Base-by-base conservation (phyloP, 441 rosid genomes). In the Corymbia calophylla region DNA sequence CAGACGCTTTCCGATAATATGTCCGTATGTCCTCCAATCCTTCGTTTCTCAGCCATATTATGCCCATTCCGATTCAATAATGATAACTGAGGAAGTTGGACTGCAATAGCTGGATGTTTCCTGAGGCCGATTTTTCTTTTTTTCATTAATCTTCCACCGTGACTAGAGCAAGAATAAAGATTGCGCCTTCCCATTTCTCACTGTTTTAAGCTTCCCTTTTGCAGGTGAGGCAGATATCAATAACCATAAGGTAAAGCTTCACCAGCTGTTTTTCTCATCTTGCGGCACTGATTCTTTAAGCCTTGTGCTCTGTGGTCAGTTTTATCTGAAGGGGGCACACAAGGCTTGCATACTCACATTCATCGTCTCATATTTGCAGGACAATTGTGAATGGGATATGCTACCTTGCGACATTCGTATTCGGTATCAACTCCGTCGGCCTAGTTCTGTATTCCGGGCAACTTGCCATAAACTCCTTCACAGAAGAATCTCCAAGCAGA, bases 331-430 rank as follows among this genome's bases (percentile, higher is more conserved):
- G 56, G 88, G 88, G 49, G 77, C 80, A 88, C 87, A 90, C 60
- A 49, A 73, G 89, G 47, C 48, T 88, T 55, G 70, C 86, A 53
- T 62, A 44, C 87, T 10, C 11, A 87, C 53, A 55, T 90, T 91
- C 88, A 14, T 73, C 3, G 9, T 90, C 77, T 87, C 16, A 51
- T 51, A 53, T 54, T 84, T 88, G 89, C 95, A 96, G 99, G 95
- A 96, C 99, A 53, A 94, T 97, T 89, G 85, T 97, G 56, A 97
- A 97, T 35, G 99, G 99, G 39, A 39, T 96, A 89, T 97, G 98
- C 95, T 97, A 97, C 93, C 97, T 97, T 25, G 98, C 98, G 27
- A 96, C 99, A 32, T 97, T 95, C 90, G 97, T 97, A 88, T 97
- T 97, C 9, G 98, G 98, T 87, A 54, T 96, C 92, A 97, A 97